A percentile compares a stretch with the other conserved stretches of the same genome.
These are phyloP conservation scores for Starmerella potacharoeniae DNA, from an alignment of 805 yeast genomes.

Conservation along the genomic window DNA sequence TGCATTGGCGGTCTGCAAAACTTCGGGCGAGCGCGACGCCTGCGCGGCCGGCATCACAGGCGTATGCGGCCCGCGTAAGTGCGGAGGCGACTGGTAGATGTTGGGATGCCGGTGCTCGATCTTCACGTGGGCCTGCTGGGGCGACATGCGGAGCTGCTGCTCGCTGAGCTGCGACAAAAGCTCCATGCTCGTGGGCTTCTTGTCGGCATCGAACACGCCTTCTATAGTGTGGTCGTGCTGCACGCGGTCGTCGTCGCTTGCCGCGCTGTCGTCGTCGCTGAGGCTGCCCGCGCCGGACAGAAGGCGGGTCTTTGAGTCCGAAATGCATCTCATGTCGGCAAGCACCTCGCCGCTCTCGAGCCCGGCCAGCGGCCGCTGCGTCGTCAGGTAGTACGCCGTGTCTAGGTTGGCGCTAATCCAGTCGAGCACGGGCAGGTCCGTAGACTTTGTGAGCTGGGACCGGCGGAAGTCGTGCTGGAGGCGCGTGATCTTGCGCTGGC, in stretches of 20 bases:
- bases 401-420: constrained; percentile 24
- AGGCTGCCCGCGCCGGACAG: background rate
- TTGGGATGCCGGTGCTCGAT: background rate
- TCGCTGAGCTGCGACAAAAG: constrained; percentile 3
- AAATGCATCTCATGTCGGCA: constrained; percentile 17
- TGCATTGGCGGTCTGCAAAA: background rate
- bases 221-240: background rate
- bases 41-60: constrained; percentile 2
- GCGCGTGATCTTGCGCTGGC: constrained; percentile 20
- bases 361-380: constrained; percentile 16
- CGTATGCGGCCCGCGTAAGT: background rate
- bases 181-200: background rate
- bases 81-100: background rate
- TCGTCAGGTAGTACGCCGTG: constrained; percentile 20
- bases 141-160: constrained; percentile 8
- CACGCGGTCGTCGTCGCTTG: background rate
- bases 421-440: constrained; percentile 18
- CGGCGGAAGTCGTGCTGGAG: constrained; percentile 23
- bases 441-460: constrained; percentile 4
- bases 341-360: constrained; percentile 19
- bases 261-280: constrained; percentile 4
- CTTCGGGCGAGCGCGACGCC: background rate
- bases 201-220: background rate
- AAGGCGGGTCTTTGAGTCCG: background rate
- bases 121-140: constrained; percentile 8